Base-by-base conservation (phyloP, 345 rosid species). In the Pugionium dolabratum region DNA sequence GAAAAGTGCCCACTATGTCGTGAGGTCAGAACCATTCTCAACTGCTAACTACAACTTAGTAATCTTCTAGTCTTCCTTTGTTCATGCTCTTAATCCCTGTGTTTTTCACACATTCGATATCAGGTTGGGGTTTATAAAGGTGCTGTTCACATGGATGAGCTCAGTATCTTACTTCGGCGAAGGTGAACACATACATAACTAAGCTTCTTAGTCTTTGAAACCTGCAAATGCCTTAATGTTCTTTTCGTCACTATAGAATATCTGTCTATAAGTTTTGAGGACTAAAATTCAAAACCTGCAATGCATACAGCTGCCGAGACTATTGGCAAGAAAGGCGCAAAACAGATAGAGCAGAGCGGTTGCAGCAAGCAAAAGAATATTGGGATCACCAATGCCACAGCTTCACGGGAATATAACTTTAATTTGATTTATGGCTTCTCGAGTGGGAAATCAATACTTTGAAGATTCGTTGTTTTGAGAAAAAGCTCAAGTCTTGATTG, bases 1-100 rank as follows among this genome's bases (percentile, higher is more conserved):
- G 83, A 80, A 71, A 94, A 88, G 73, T 94, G 99, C 66, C 96
- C 97, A 27, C 77, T 94, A 48, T 90, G 99, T 72, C 88, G 94
- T 42, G 82, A 86, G 92, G 99, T 94, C 71, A 67, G 79, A 48
- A 50, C 7, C 9, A 25, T 65, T 66, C 54, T 47, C 43, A 29
- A 10, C 33, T 40, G n/a, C 47, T 59, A 7, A 41, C 59, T n/a
- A 53, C 8, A 6, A 10, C 59, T 50, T 35, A n/a, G n/a, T 39
- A 29, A 11, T 28, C 52, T 53, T 37, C 36, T 30, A 30, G 6
- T 49, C n/a, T 61, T 59, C 27, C 51, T 62, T 45, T 44, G 10
- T 54, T 47, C 41, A 46, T 61, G 41, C 7, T 55, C 32, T 40
- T 34, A 49, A 29, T 44, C 3, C 54, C 2, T 29, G 32, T 6